Evolutionary conservation across 2,329 filamentous ascomycete species (phyloP).

Genomic region (Colletotrichum karsti): DNA sequence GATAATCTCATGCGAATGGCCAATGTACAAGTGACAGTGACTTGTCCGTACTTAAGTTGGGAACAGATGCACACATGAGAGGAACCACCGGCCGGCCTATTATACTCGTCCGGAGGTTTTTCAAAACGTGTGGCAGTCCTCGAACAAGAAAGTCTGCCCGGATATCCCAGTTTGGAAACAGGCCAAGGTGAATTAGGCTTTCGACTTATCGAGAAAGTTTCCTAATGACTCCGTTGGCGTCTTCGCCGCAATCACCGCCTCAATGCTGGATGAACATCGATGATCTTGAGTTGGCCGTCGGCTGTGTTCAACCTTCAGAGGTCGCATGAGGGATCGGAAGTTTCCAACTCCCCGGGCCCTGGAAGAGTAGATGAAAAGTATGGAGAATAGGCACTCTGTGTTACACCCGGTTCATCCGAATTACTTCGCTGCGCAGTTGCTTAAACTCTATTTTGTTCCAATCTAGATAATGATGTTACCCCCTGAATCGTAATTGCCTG

Average conservation of each 20-base stretch:
- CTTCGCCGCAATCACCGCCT: neutral
- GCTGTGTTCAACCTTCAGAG: neutral
- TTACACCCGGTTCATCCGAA: conserved; percentile 17
- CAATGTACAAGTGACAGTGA: neutral
- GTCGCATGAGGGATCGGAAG: neutral
- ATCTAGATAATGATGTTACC: neutral
- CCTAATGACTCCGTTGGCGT: neutral
- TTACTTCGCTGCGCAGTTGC: neutral
- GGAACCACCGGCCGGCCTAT: neutral
- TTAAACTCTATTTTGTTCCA: neutral
- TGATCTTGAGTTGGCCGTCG: neutral
- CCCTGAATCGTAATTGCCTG: neutral
- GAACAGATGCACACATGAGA: neutral
- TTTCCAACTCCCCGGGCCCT: neutral
- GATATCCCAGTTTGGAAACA: neutral
- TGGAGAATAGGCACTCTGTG: neutral
- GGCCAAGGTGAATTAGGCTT: neutral
- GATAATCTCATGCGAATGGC: neutral
- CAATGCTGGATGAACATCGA: neutral
- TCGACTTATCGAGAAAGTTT: neutral
- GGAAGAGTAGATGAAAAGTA: neutral
- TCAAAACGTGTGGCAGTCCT: neutral
- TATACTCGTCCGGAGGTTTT: conserved; percentile 6
- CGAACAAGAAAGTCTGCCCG: neutral
- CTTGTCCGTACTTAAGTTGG: neutral